Evolutionary conservation across 2,329 filamentous ascomycete species (phyloP).

Genomic region (Verticillium longisporum): DNA sequence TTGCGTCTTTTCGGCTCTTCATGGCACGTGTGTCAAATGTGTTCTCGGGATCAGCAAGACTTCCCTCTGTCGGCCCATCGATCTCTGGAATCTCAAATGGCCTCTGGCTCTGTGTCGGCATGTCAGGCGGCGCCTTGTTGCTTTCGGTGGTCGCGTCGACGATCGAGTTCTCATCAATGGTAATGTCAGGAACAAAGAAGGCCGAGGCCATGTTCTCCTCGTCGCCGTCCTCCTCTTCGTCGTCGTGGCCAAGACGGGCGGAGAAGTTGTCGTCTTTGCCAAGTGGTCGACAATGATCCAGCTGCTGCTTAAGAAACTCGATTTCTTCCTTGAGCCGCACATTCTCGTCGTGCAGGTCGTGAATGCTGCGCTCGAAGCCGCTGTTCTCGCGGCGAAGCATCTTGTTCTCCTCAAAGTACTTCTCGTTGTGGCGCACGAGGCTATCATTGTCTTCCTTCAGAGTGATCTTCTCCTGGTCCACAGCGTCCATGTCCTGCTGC

Average conservation of each 20-base stretch:
- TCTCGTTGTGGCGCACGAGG: slow-evolving; percentile 47
- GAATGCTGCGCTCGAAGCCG: slow-evolving; percentile 37
- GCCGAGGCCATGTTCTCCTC: slow-evolving; percentile 51
- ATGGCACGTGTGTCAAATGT: slow-evolving; percentile 11
- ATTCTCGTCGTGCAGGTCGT: slow-evolving; percentile 38
- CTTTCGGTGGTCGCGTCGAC: slow-evolving; percentile 7
- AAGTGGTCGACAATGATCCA: slow-evolving; percentile 32
- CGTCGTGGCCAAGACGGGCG: slow-evolving; percentile 22
- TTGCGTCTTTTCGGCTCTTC: neutral
- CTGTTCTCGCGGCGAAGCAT: slow-evolving; percentile 39
- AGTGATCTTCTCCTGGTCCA: slow-evolving; percentile 35
- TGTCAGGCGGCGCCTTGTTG: slow-evolving; percentile 15
- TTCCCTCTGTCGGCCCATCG: slow-evolving; percentile 19
- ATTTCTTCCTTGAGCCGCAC: slow-evolving; percentile 40
- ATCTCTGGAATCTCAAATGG: slow-evolving; percentile 19
- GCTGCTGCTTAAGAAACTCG: slow-evolving; percentile 35
- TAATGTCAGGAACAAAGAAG: slow-evolving; percentile 53
- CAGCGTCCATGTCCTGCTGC: slow-evolving; percentile 27
- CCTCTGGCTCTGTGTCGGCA: slow-evolving; percentile 24
- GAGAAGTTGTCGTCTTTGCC: slow-evolving; percentile 27
- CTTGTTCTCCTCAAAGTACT: slow-evolving; percentile 48
- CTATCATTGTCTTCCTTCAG: slow-evolving; percentile 45
- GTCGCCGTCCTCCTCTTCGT: slow-evolving; percentile 19
- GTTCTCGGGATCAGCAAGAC: slow-evolving; percentile 8
- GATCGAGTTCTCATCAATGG: slow-evolving; percentile 32